Percentiles rank a stretch among this genome's conserved stretches.
phyloP scores from a whole-genome alignment of 208 protist species.

The Trypanosoma cruzi region DNA sequence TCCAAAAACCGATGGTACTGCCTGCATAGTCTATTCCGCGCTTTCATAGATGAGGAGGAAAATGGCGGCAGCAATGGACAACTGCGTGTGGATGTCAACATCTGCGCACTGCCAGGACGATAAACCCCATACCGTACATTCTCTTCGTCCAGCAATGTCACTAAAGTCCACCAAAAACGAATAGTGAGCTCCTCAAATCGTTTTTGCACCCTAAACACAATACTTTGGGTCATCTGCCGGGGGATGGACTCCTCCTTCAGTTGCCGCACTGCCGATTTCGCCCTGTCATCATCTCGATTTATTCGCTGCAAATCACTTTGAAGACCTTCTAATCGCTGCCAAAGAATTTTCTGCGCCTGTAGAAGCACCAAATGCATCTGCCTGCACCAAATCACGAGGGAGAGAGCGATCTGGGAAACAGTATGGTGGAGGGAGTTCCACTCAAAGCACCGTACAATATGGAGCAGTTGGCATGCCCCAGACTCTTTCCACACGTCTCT shows the following conservation, averaged over 20 bases:
- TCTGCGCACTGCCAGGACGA: neutral
- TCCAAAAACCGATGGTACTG: slow-evolving; percentile 17
- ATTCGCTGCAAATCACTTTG: slow-evolving; percentile 8
- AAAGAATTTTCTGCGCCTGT: slow-evolving; percentile 9
- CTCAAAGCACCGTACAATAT: slow-evolving; percentile 47
- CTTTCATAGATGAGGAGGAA: neutral
- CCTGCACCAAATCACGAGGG: slow-evolving; percentile 58
- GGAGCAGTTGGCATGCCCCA: slow-evolving; percentile 42
- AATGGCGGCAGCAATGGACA: neutral
- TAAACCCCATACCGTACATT: neutral
- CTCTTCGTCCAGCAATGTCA: slow-evolving; percentile 15
- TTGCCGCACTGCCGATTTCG: slow-evolving; percentile 27
- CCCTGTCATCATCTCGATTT: slow-evolving; percentile 6
- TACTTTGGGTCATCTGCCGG: slow-evolving; percentile 4
- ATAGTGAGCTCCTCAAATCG: slow-evolving; percentile 23
- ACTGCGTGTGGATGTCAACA: neutral
- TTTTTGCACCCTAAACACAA: slow-evolving; percentile 19
- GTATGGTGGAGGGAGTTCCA: slow-evolving; percentile 33
- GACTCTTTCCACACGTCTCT: slow-evolving; percentile 46
- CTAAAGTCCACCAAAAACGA: slow-evolving; percentile 23
- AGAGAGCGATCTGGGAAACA: slow-evolving; percentile 37
- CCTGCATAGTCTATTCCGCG: slow-evolving; percentile 4
- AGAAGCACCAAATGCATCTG: slow-evolving; percentile 52
- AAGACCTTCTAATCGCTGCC: neutral
- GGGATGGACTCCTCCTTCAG: slow-evolving; percentile 22